Evolutionary conservation across 805 yeast species (phyloP), one percentile per base, ranked within the genome.

Genomic region (Yarrowia divulgata): DNA sequence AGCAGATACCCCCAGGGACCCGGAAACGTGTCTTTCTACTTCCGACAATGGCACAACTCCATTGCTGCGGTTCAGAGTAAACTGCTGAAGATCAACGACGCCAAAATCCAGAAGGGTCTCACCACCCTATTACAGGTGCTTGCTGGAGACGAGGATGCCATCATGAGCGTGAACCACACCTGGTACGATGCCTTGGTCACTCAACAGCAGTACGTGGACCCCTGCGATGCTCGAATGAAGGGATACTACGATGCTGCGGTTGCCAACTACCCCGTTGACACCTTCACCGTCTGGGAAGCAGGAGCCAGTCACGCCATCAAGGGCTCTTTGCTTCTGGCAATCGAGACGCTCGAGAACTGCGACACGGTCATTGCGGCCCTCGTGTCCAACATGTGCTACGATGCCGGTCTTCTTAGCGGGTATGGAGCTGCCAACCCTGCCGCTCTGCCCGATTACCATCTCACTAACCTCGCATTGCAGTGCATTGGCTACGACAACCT

Each of bases 141-240:
- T 39, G 49, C 71, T 7, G 80, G 80, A 8, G 77, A 77, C 29
- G 45, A 48, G 16, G 74, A 73, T 4, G 71, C 77, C 8, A 72
- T 78, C 19, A 39, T 73, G 29, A 71, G 71, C 23, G 60, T 69
- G 2, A 52, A 73, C 23, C 72, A 71, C 32, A 71, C 76, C n/a
- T 78, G 80, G 80, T 76, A 71, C 50, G 80, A 77, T 42, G 75
- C 74, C 14, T 60, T 77, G 13, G 75, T 74, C 2, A 75, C 79
- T 8, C 68, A 76, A 42, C 70, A 76, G 64, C 69, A 70, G 64
- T 75, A 74, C 42, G 73, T 71, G 45, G 80, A 78, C 58, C 77
- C 79, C 9, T 52, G 75, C 2, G 73, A 72, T 1, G 58, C 72
- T 9, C 70, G 79, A 23, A 46, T 78, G 45, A 35, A 58, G 19